Percentiles rank a stretch among this genome's conserved stretches.
phyloP scores from a whole-genome alignment of 257 asterid species.

The Rehmannia glutinosa region DNA sequence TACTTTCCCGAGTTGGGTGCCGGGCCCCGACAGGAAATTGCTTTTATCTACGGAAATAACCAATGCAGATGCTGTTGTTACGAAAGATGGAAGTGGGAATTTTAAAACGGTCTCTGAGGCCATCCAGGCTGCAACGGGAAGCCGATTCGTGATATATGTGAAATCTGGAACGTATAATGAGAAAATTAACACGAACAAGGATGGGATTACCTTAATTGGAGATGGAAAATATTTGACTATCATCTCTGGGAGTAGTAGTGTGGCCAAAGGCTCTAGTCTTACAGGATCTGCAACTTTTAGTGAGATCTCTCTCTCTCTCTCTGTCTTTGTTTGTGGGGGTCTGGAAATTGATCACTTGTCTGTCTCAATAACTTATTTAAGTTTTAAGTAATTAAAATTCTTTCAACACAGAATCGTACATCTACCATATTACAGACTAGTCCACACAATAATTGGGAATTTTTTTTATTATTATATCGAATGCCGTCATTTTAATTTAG shows the following conservation, averaged over 20 bases:
- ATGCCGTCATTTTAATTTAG: no score
- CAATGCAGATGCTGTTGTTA: conserved; percentile 57
- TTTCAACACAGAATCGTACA: no score
- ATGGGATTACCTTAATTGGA: conserved; percentile 73
- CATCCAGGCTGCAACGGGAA: conserved; percentile 47
- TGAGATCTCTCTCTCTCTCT: conserved; percentile 21
- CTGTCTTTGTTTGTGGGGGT: background rate
- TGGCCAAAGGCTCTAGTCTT: conserved; percentile 41
- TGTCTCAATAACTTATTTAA: no score
- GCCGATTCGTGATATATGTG: conserved; percentile 62
- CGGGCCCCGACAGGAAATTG: conserved; percentile 40
- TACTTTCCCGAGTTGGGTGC: conserved; percentile 47
- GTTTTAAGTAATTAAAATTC: no score
- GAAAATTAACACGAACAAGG: conserved; percentile 46
- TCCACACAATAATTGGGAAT: no score
- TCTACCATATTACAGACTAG: no score
- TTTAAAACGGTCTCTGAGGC: conserved; percentile 54
- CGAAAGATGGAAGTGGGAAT: conserved; percentile 69
- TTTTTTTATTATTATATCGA: no score
- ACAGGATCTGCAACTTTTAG: conserved; percentile 64
- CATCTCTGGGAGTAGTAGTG: conserved; percentile 42
- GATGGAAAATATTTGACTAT: conserved; percentile 69
- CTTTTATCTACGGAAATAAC: conserved; percentile 27
- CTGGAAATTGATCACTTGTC: no score
- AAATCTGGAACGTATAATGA: conserved; percentile 72